These are phyloP conservation scores for Solanum stenotomum DNA, from an alignment of 257 asterid genomes.

Conservation along the genomic window DNA sequence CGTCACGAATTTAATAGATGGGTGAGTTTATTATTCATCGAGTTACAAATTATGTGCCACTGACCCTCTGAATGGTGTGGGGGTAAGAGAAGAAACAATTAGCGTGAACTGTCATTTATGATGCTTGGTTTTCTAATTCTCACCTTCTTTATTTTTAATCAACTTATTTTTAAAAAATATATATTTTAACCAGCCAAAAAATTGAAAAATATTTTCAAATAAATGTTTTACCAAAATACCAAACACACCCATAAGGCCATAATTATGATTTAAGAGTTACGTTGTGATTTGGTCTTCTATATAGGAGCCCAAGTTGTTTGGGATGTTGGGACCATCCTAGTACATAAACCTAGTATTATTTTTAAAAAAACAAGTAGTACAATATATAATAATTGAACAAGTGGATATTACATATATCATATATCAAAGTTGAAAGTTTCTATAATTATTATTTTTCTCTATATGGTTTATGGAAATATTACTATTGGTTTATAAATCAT, in stretches of 20 bases:
- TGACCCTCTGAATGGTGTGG: neutral
- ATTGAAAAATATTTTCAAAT: neutral
- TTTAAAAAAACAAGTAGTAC: neutral
- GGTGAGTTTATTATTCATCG: neutral
- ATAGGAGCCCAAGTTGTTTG: neutral
- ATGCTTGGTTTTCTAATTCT: neutral
- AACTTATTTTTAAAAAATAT: neutral
- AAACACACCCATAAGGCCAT: neutral
- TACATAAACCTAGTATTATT: neutral
- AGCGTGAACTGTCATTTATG: neutral
- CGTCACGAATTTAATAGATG: neutral
- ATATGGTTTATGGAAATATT: neutral
- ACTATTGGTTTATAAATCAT: neutral
- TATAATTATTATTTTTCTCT: neutral
- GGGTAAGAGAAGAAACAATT: neutral
- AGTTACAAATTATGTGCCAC: neutral
- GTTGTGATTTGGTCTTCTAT: neutral
- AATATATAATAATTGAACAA: neutral
- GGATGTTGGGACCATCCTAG: neutral
- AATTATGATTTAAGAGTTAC: neutral
- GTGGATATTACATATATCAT: neutral
- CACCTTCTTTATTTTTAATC: neutral
- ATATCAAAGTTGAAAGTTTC: neutral
- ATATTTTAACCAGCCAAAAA: neutral
- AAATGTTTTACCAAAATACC: neutral